Evolutionary conservation across 148 eudicot species (phyloP), one percentile per base, ranked within the genome.

Genomic region (Spergularia marina): DNA sequence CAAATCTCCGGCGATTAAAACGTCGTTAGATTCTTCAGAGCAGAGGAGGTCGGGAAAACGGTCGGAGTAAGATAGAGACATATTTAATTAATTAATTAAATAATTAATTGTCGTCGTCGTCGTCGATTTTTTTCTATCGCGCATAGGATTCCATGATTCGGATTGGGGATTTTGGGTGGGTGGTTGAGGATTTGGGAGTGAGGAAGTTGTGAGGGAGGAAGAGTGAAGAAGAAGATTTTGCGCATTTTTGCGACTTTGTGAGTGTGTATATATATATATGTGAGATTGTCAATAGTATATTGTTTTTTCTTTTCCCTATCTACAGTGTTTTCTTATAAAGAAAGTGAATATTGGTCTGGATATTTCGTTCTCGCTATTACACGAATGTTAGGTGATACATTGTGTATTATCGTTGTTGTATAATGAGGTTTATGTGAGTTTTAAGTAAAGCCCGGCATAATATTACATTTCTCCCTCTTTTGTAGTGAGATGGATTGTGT

Each of bases 21-120:
- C 74, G 17, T 78, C 81, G 17, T 41, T 83, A 78, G 97, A 91
- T 30, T 87, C 89, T 71, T 94, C 97, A 76, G 83, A 76, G 84
- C 97, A 91, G 63, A 88, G 84, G 2, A 94, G 80, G 78, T 94
- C 86, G 73, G 92, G 80, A 56, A 82, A 83, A 74, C 81, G 68
- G 81, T 83, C 80, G 68, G 88, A 71, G 84, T 63, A 87, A 16
- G 92, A 78, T 21, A 85, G 68, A 20, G 92, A 85, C 94, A 90
- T 89, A 79, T 67, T 67, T 6, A 44, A 44, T 44, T 44, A 44
- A 30, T 30, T 30, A 23, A 23, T 23, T 23, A 23, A 23, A 23
- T 30, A 30, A 30, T 0, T 44, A 6, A 9, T 44, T 9, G 1
- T 44, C 49, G 49, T 5, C 8, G 68, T 49, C 16, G 64, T 34